Base-by-base conservation (phyloP, 495 filamentous ascomycete genomes). In the Lichenothelia convexa region DNA sequence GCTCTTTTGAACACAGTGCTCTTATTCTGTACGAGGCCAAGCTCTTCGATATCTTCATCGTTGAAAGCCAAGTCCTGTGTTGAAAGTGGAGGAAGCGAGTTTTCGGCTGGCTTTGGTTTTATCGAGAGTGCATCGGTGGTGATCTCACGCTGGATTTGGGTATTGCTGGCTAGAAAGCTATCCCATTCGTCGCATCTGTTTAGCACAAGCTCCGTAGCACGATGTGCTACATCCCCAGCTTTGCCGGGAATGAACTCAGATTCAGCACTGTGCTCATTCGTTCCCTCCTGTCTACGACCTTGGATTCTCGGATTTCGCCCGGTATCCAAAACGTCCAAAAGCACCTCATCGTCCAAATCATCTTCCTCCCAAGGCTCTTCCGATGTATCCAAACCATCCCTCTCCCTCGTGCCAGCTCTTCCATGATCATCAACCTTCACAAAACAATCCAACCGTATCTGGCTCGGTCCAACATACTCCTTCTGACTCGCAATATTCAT, bases 111-210 rank as follows among this genome's bases (percentile, higher is more conserved):
- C 8, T 21, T 21, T 12, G 30, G 12, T 18, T 15, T n/a, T 6
- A 26, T 27, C 12, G 26, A 41, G 18, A 29, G 12, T 12, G 19
- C 17, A n/a, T 30, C 15, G 18, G 22, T 23, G 19, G 44, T 23
- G 6, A 57, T 39, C 27, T 58, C 52, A 17, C 52, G 40, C 4
- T 49, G 45, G 15, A 58, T 55, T 31, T 58, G 54, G 1, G 54
- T 55, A 19, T 41, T 45, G 36, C 50, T 58, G 6, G 35, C 52
- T 3, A 58, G 45, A 21, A 50, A 48, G 31, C 51, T 48, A 27
- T 50, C 46, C 47, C 45, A 54, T n/a, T 38, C 18, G 7, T 45
- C 42, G 15, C 32, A 18, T 15, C 20, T 15, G 8, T 16, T 27
- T 5, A n/a, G 18, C 17, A 20, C 5, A 1, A 7, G 6, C 5